Base-by-base conservation (phyloP, 495 filamentous ascomycete genomes). In the Trichoderma asperelloides region DNA sequence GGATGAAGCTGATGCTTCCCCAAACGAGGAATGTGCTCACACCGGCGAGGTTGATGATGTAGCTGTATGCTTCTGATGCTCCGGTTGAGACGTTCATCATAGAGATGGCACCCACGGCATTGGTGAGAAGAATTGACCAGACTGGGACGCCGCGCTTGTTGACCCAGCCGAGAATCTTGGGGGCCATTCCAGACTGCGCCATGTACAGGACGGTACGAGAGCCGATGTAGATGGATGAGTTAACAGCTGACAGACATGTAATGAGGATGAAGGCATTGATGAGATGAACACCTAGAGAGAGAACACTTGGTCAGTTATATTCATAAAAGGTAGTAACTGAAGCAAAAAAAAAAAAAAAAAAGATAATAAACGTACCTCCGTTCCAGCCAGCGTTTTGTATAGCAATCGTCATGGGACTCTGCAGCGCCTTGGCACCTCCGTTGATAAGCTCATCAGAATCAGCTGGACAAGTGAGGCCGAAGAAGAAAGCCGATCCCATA, bases 181-280 rank as follows among this genome's bases (percentile, higher is more conserved):
- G 89, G 0, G 88, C 89, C 78, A 88, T 89, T 40, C 82, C 76
- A 65, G 81, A 82, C 62, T 87, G 83, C 2, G 85, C 85, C 84
- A 91, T 87, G 76, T 81, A 89, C 30, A 89, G 78, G 15, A 92
- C 68, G 0, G 87, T 89, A 51, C 89, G 81, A 13, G 85, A 88
- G 15, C 82, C 82, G 65, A 90, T 86, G 70, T 91, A 91, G 39
- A 91, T 81, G 2, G 86, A 89, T 33, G 83, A 84, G 75, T 90
- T 91, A 37, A 86, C 83, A 23, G 88, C 88, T n/a, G 84, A 88
- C 37, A 89, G 79, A 65, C 87, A 86, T 33, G 88, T 88, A 65
- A 89, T 78, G 30, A 91, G 80, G 72, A 91, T 90, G 66, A 91
- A 82, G 39, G 83, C 87, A 70, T 91, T 91, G 81, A 91, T 88